A percentile compares a stretch with the other conserved stretches of the same genome.
Conservation (phyloP, 2,329 filamentous ascomycete genomes). For the Talaromyces rugulosus region DNA sequence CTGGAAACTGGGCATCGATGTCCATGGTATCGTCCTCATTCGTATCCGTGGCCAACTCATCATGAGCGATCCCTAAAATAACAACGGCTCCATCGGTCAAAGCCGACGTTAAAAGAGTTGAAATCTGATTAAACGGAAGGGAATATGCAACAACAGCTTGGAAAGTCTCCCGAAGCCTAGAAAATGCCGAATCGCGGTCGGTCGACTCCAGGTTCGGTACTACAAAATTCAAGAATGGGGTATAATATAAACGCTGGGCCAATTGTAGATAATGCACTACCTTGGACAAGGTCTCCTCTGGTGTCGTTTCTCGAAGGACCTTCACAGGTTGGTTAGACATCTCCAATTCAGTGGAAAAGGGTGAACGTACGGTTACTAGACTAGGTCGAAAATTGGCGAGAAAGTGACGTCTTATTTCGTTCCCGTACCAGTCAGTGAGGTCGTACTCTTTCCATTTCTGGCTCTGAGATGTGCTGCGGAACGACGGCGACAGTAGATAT, state of each 20-base stretch:
- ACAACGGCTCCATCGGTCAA: slow-evolving; percentile 42
- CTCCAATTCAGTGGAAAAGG: background rate
- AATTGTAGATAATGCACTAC: slow-evolving; percentile 33
- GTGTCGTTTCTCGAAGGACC: slow-evolving; percentile 20
- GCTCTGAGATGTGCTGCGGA: slow-evolving; percentile 14
- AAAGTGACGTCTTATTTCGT: slow-evolving; percentile 41
- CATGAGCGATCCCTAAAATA: slow-evolving; percentile 37
- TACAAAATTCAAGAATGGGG: slow-evolving; percentile 31
- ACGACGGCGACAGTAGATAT: slow-evolving; percentile 25
- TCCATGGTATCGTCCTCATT: slow-evolving; percentile 33
- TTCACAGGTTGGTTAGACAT: slow-evolving; percentile 12
- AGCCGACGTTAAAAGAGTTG: slow-evolving; percentile 41
- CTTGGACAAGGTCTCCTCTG: slow-evolving; percentile 24
- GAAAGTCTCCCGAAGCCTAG: slow-evolving; percentile 39
- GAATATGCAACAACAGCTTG: slow-evolving; percentile 47
- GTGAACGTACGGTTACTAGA: slow-evolving; percentile 28
- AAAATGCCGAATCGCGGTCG: slow-evolving; percentile 26
- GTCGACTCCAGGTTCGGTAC: slow-evolving; percentile 23
- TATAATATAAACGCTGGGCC: slow-evolving; percentile 34
- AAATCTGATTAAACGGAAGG: slow-evolving; percentile 39
- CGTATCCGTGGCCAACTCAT: slow-evolving; percentile 17
- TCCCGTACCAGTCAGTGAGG: slow-evolving; percentile 41
- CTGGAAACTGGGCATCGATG: slow-evolving; percentile 30
- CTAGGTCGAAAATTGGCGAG: slow-evolving; percentile 31
- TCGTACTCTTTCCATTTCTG: slow-evolving; percentile 22